Percentiles rank a stretch among this genome's conserved stretches.
Evolutionary conservation across 768 basidiomycete species (phyloP).

Genomic region (Tylopilus intermedius): DNA sequence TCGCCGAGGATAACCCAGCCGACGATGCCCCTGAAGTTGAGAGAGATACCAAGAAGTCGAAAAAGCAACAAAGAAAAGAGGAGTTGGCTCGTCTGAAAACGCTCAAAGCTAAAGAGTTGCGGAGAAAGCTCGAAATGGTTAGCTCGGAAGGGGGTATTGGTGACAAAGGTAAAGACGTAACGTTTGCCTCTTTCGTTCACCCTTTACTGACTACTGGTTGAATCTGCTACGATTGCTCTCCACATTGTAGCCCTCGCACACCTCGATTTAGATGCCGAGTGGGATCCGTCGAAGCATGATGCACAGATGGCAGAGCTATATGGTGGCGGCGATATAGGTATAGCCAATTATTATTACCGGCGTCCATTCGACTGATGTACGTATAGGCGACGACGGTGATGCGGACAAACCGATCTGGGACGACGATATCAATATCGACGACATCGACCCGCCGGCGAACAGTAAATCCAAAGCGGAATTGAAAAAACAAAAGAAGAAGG

Average conservation of each 20-base stretch:
- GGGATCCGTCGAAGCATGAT: slow-evolving; percentile 85
- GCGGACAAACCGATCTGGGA: slow-evolving; percentile 84
- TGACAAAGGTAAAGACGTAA: slow-evolving; percentile 20
- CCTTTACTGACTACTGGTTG: not conserved
- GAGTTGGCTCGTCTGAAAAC: slow-evolving; percentile 77
- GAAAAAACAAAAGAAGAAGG: slow-evolving; percentile 45
- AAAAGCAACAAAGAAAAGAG: slow-evolving; percentile 43
- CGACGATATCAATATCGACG: slow-evolving; percentile 80
- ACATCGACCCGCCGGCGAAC: slow-evolving; percentile 43
- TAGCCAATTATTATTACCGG: slow-evolving; percentile 1
- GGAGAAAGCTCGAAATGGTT: slow-evolving; percentile 68
- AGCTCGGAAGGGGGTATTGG: slow-evolving; percentile 46
- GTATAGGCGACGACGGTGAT: slow-evolving; percentile 30
- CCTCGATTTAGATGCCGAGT: slow-evolving; percentile 87
- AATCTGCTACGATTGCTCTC: not conserved
- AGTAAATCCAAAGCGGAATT: slow-evolving; percentile 24
- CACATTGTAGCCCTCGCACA: slow-evolving; percentile 48
- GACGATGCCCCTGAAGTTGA: slow-evolving; percentile 28
- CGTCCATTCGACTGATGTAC: not conserved
- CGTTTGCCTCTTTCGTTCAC: no score
- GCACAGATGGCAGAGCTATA: slow-evolving; percentile 76
- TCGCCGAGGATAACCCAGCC: slow-evolving; percentile 65
- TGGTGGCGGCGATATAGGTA: slow-evolving; percentile 42
- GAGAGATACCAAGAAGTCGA: slow-evolving; percentile 50
- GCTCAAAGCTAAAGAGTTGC: slow-evolving; percentile 81